phyloP scores from a whole-genome alignment of 257 asterid genomes.

The Rhazya stricta region DNA sequence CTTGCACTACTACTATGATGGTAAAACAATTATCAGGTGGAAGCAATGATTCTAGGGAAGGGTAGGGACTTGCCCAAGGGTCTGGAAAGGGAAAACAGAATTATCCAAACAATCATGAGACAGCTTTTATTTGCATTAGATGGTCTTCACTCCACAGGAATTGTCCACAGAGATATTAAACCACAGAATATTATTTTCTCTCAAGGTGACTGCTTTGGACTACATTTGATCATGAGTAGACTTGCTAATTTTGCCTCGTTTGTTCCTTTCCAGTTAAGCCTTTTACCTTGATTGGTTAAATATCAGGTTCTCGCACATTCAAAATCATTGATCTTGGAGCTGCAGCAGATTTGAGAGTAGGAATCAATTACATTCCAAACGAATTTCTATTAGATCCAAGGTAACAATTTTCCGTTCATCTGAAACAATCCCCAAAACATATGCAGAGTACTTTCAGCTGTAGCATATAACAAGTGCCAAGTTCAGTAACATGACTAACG shows the following conservation, averaged over 20 bases:
- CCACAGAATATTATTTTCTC: conserved; percentile 94
- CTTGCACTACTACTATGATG: background rate
- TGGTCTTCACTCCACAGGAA: conserved; percentile 90
- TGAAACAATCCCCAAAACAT: background rate
- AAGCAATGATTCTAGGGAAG: conserved; percentile 72
- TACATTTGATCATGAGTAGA: background rate
- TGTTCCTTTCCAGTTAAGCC: conserved; percentile 2
- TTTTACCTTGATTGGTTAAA: conserved; percentile 12
- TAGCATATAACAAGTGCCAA: background rate
- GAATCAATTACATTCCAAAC: conserved; percentile 92
- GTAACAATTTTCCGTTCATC: conserved; percentile 24
- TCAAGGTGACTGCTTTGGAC: conserved; percentile 49
- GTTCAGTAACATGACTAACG: background rate
- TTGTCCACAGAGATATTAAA: conserved; percentile 91
- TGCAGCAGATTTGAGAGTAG: conserved; percentile 94
- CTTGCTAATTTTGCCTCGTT: background rate
- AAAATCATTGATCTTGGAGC: conserved; percentile 98
- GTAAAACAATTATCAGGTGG: conserved; percentile 47
- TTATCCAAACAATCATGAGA: conserved; percentile 82
- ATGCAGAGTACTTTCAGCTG: background rate
- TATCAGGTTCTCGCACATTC: conserved; percentile 73
- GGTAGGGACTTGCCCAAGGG: conserved; percentile 69
- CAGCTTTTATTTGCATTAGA: conserved; percentile 86
- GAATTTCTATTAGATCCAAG: conserved; percentile 95
- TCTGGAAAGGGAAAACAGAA: conserved; percentile 78